phyloP scores from a whole-genome alignment of 1,139 yeast species.

The Suhomyces guaymorum region DNA sequence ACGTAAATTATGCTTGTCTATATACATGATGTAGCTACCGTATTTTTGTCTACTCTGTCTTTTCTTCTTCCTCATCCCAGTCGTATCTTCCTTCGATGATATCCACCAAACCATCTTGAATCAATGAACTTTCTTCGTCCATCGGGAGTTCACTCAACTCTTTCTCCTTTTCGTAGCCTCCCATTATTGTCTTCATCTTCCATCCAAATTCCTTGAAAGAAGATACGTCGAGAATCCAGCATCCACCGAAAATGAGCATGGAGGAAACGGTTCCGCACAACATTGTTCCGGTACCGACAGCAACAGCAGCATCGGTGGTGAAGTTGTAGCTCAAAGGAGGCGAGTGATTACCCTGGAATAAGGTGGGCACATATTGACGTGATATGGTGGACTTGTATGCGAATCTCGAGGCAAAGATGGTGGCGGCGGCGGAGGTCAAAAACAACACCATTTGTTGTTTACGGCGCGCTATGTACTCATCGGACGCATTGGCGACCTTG shows the following conservation, averaged over 20 bases:
- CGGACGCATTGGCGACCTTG: conserved; percentile 40
- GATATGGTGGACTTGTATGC: conserved; percentile 74
- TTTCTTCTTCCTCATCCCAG: conserved; percentile 14
- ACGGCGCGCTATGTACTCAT: conserved; percentile 55
- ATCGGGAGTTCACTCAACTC: conserved; percentile 52
- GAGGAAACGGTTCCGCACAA: conserved; percentile 72
- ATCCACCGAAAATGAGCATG: conserved; percentile 71
- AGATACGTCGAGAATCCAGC: conserved; percentile 79
- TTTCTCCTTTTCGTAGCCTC: conserved; percentile 63
- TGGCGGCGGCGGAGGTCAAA: conserved; percentile 69
- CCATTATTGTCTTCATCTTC: conserved; percentile 64
- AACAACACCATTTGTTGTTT: conserved; percentile 72
- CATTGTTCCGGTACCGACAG: conserved; percentile 79
- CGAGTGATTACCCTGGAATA: conserved; percentile 82
- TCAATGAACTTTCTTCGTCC: conserved; percentile 63
- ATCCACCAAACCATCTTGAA: conserved; percentile 54
- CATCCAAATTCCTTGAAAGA: conserved; percentile 69
- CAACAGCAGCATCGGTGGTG: conserved; percentile 82
- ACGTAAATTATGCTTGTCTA: too few species aligned
- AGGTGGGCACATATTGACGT: conserved; percentile 73
- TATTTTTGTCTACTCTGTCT: background rate
- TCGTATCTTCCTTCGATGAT: conserved; percentile 45
- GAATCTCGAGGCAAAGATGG: conserved; percentile 70
- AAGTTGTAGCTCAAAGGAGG: conserved; percentile 77
- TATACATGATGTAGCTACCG: too few species aligned